Conservation (phyloP, 2,329 filamentous ascomycete species). For the Colletotrichum noveboracense region DNA sequence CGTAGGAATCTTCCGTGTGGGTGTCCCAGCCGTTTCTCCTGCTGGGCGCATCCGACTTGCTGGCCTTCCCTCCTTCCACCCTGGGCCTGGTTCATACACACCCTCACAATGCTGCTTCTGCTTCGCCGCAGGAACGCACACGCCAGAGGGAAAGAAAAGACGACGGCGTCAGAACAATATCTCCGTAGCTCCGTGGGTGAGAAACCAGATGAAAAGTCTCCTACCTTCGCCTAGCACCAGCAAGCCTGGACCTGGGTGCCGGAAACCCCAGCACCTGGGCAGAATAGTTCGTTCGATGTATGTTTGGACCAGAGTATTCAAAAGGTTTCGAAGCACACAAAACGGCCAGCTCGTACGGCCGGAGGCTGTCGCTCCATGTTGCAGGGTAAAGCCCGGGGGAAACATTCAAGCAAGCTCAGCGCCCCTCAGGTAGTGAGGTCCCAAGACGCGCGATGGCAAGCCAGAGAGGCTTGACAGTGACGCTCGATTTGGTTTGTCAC, state of each 20-base stretch:
- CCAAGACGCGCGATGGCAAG: background rate
- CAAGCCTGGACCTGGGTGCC: background rate
- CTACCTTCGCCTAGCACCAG: background rate
- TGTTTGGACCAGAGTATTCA: slow-evolving; percentile 1
- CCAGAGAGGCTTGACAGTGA: background rate
- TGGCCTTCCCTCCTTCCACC: background rate
- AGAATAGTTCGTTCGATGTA: slow-evolving; percentile 16
- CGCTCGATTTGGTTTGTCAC: background rate
- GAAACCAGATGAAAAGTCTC: slow-evolving; percentile 21
- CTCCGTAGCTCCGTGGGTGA: background rate
- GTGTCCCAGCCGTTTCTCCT: background rate
- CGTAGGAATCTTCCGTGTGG: slow-evolving; percentile 9
- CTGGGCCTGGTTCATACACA: background rate
- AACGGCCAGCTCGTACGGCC: background rate
- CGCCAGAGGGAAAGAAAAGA: background rate
- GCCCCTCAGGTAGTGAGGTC: background rate
- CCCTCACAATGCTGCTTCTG: background rate
- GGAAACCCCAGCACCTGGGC: background rate
- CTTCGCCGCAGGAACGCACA: background rate
- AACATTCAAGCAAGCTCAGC: background rate
- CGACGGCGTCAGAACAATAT: background rate
- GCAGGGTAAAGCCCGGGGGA: background rate
- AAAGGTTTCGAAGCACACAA: slow-evolving; percentile 4
- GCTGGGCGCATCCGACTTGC: background rate
- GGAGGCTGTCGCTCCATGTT: background rate